Evolutionary conservation across 2,329 filamentous ascomycete species (phyloP), one percentile per base, ranked within the genome.

Genomic region (Phaeosphaeriaceae sp.): DNA sequence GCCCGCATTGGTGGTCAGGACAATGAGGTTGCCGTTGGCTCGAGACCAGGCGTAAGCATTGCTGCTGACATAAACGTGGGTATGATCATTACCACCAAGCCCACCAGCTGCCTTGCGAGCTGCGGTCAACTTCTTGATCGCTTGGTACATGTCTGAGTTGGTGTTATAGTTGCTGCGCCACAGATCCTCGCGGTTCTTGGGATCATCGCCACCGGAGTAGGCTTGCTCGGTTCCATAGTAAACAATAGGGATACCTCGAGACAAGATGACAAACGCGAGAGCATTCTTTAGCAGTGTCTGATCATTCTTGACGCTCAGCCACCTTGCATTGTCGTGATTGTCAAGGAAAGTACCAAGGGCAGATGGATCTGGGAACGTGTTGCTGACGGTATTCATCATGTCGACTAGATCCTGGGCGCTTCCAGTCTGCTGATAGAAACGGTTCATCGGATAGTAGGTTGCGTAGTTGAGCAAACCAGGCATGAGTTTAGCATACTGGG

Each of bases 391-490:
- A 58, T 78, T 70, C 59, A 75, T 67, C 66, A 77, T 76, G 52
- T 76, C 70, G 10, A 78, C 74, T 1, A 79, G 69, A 15, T 60
- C 68, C 55, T 76, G 70, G 3, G 73, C 58, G 9, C 65, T 70
- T 17, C 70, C 69, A 28, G 58, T 71, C 44, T 77, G 73, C 47
- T 74, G 72, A 61, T 75, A 78, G 49, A 77, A 76, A 32, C 68
- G 70, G 54, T 73, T 78, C 70, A 79, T 73, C 0, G 73, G 69
- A 55, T 79, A 80, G 64, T 79, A 86, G 65, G 79, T 73, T 0
- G 86, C 82, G 64, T 88, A 90, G 76, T 90, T 88, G 60, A 90
- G 76, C 28, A 90, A 74, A 15, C 86, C 87, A n/a, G 81, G 80
- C 78, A 89, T 82, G 55, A 81, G 73, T 49, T 79, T 75, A 46